phyloP scores from a whole-genome alignment of 345 rosid species.

The Populus ilicifolia region DNA sequence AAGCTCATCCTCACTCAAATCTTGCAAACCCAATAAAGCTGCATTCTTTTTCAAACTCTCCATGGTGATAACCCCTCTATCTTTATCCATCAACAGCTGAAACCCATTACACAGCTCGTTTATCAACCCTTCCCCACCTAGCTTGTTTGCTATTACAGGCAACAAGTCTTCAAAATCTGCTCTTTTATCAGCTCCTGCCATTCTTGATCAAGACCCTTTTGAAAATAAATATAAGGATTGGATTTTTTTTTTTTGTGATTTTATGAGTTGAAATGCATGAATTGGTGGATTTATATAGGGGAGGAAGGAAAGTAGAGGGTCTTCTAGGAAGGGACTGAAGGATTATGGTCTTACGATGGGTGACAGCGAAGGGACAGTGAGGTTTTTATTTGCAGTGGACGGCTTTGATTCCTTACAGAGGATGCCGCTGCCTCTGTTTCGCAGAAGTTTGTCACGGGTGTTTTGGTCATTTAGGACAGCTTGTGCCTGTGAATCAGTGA shows the following conservation, averaged over 20 bases:
- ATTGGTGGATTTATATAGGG: neutral
- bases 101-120: constrained; percentile 83
- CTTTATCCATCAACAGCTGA: constrained; percentile 57
- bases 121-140: constrained; percentile 76
- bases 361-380: constrained; percentile 51
- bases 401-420: constrained; percentile 8
- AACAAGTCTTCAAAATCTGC: constrained; percentile 55
- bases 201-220: neutral
- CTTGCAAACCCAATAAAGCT: constrained; percentile 59
- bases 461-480: neutral
- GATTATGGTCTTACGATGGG: constrained; percentile 12
- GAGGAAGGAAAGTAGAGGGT: constrained; percentile 10
- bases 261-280: neutral
- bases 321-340: constrained; percentile 52
- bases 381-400: constrained; percentile 3
- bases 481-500: neutral
- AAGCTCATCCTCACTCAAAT: constrained; percentile 67
- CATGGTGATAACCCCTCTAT: constrained; percentile 64
- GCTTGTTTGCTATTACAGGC: constrained; percentile 70
- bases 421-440: constrained; percentile 7
- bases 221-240: constrained; percentile 19
- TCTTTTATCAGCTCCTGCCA: neutral
- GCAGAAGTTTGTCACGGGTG: constrained; percentile 23
- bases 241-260: constrained; percentile 20
- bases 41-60: constrained; percentile 62